Base-by-base conservation (phyloP, 2,329 filamentous ascomycete species). In the Fusarium sp. region DNA sequence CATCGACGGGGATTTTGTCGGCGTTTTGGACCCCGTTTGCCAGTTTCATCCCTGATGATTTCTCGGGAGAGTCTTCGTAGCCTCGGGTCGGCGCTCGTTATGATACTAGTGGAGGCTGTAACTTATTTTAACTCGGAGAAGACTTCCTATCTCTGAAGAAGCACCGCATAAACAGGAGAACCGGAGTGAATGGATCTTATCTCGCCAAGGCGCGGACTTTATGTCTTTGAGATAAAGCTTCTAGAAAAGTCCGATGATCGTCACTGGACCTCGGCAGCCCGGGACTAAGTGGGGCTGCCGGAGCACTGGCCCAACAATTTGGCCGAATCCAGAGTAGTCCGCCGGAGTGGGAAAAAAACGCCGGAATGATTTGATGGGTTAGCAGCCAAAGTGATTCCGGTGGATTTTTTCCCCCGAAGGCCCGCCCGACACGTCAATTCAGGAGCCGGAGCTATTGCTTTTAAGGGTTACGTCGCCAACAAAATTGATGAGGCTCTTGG, bases 201-300 rank as follows among this genome's bases (percentile, higher is more conserved):
- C 47, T 23, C 16, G 12, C 13, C 30, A 36, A 27, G 31, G 13
- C 15, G 12, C 47, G 47, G 47, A 51, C 31, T 36, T 51, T 51
- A 51, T 51, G 16, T 51, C 3, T 37, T 51, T 15, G 13, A n/a
- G 34, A 31, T 51, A 7, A 10, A 23, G 28, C 34, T 51, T 27
- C 47, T 37, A 51, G 47, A 51, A 51, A 51, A 51, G 16, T 51
- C 47, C 47, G 47, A 51, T 51, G 30, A 48, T 48, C 46, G n/a
- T 30, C 30, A 23, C 46, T 13, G 10, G n/a, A 16, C 47, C 47
- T 37, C 47, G 47, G 47, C 13, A 51, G 5, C 37, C 6, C 31
- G 47, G 47, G 30, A 51, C 47, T 11, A 51, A 51, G 47, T 51
- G 47, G 47, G 16, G 34, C 8, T 11, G 27, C 28, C 47, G 18